phyloP scores from a whole-genome alignment of 768 basidiomycete species.

The Sarcodon aspratus region DNA sequence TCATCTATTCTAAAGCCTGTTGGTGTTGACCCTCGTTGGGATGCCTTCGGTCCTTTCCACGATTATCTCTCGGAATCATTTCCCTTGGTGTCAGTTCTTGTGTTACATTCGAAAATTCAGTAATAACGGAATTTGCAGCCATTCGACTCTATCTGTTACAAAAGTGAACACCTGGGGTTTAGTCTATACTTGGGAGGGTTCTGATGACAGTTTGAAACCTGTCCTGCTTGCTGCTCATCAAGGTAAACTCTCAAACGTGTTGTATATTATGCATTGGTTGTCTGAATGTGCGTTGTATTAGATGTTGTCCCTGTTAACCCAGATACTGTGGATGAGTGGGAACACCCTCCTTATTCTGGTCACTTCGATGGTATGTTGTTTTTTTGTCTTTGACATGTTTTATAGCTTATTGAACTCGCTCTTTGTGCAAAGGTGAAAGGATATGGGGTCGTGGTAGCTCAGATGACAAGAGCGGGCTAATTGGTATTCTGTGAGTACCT shows the following conservation, averaged over 20 bases:
- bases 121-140: constrained; percentile 23
- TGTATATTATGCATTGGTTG: neutral
- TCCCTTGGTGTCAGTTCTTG: constrained; percentile 23
- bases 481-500: constrained; percentile 42
- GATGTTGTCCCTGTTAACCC: constrained; percentile 57
- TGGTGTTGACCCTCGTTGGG: constrained; percentile 22
- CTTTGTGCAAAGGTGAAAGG: constrained; percentile 29
- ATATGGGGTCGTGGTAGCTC: constrained; percentile 70
- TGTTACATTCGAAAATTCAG: neutral
- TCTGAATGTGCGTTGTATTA: constrained; percentile 9
- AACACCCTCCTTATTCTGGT: constrained; percentile 48
- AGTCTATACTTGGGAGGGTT: constrained; percentile 64
- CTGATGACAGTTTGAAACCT: constrained; percentile 52
- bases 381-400: constrained; percentile 22
- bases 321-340: constrained; percentile 37
- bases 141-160: constrained; percentile 44
- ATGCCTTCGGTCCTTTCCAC: constrained; percentile 20
- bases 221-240: constrained; percentile 59
- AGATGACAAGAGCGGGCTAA: constrained; percentile 70
- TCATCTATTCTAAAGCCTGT: constrained; percentile 2
- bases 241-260: constrained; percentile 22
- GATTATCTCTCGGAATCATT: constrained; percentile 25
- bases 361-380: constrained; percentile 34
- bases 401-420: constrained; percentile 21
- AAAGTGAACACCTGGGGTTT: constrained; percentile 72